phyloP scores from a whole-genome alignment of 305 asterid species.

The Fraxinus ornus region DNA sequence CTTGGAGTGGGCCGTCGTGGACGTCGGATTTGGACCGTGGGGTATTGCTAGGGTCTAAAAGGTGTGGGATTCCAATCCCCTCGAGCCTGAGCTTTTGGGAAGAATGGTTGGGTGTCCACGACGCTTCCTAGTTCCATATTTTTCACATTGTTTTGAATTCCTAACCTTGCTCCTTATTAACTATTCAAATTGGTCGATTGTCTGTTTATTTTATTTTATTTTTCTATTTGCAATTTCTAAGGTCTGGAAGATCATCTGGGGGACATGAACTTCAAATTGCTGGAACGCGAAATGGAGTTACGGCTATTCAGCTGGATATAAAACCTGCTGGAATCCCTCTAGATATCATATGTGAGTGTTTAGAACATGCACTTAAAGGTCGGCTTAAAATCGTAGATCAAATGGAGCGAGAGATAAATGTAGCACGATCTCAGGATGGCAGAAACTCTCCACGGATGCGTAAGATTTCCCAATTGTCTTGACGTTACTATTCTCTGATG shows the following conservation, averaged over 20 bases:
- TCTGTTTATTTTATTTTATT: too few relatives aligned
- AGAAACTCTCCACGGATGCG: conserved; percentile 73
- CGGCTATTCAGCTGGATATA: conserved; percentile 95
- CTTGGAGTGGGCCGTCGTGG: too few relatives aligned
- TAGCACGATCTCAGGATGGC: conserved; percentile 75
- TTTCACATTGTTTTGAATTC: too few relatives aligned
- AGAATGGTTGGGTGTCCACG: too few relatives aligned
- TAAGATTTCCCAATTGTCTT: conserved; percentile 29
- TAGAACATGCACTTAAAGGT: conserved; percentile 78
- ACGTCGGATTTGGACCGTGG: too few relatives aligned
- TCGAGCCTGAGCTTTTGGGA: too few relatives aligned
- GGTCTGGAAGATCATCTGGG: conserved; percentile 99
- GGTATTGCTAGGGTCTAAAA: too few relatives aligned
- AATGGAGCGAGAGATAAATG: conserved; percentile 80
- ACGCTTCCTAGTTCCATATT: too few relatives aligned
- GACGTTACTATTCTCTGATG: background rate
- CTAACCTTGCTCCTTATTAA: too few relatives aligned
- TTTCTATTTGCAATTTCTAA: conserved; percentile 43
- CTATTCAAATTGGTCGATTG: too few relatives aligned
- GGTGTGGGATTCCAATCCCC: too few relatives aligned
- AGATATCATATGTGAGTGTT: conserved; percentile 76
- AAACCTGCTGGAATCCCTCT: conserved; percentile 98
- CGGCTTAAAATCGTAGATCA: conserved; percentile 83
- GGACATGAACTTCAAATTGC: conserved; percentile 98
- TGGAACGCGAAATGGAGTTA: conserved; percentile 88